phyloP scores from a whole-genome alignment of 306 rosid species.

The Dryas alaskensis region DNA sequence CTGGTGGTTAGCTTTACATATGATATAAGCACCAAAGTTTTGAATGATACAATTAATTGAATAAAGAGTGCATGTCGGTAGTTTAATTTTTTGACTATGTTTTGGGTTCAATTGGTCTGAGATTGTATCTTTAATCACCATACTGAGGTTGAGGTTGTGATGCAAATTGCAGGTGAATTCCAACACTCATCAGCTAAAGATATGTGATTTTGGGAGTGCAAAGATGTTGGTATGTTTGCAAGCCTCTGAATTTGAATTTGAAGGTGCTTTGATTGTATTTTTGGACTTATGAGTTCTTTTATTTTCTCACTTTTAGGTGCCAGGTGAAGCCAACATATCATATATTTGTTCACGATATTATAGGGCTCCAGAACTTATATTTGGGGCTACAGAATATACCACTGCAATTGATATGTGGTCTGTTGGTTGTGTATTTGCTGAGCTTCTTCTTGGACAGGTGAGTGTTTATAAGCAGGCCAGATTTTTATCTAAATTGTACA shows the following conservation, averaged over 20 bases:
- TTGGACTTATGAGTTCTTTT: conserved; percentile 22
- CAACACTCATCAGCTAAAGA: conserved; percentile 81
- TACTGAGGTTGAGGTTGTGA: not conserved
- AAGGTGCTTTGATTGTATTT: not conserved
- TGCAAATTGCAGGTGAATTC: conserved; percentile 62
- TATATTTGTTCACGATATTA: conserved; percentile 92
- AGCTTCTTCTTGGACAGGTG: conserved; percentile 93
- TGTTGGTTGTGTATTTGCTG: conserved; percentile 88
- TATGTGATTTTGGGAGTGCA: conserved; percentile 95
- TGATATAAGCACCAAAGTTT: not conserved
- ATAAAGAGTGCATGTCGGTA: not conserved
- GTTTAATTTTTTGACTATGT: not conserved
- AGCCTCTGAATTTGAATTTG: conserved; percentile 1
- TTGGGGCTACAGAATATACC: conserved; percentile 95
- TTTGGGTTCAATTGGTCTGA: not conserved
- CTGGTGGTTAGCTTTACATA: conserved; percentile 1
- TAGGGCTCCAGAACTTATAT: conserved; percentile 96
- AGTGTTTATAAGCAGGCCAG: not conserved
- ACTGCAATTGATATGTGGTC: conserved; percentile 98
- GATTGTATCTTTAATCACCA: not conserved
- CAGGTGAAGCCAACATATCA: conserved; percentile 95
- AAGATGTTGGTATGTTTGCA: conserved; percentile 70
- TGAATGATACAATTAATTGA: not conserved
- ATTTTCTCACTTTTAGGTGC: conserved; percentile 51
- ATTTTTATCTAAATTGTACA: not conserved